These are phyloP conservation scores for Tardiomyces depauwii DNA, from an alignment of 1,139 yeast species.

Conservation along the genomic window DNA sequence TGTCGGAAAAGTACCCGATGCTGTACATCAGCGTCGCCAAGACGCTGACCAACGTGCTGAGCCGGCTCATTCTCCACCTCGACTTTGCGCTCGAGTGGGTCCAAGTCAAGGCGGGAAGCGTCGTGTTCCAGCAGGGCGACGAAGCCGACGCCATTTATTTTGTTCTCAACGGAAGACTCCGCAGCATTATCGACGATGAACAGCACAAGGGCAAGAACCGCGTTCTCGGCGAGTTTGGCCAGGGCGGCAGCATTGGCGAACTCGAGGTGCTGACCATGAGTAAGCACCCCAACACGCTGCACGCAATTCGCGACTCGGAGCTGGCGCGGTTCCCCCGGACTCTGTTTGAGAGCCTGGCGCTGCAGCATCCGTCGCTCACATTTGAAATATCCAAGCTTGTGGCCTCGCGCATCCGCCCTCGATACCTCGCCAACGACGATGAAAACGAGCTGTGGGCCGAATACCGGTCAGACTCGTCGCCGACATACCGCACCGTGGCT, in stretches of 20 bases:
- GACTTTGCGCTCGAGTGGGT: slow-evolving; percentile 96
- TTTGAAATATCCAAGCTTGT: slow-evolving; percentile 83
- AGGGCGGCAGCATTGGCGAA: slow-evolving; percentile 92
- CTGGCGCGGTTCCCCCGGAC: slow-evolving; percentile 87
- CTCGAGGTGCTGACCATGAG: slow-evolving; percentile 87
- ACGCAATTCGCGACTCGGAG: slow-evolving; percentile 90
- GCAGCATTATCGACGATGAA: slow-evolving; percentile 39
- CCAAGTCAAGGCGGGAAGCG: slow-evolving; percentile 75
- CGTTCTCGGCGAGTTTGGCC: slow-evolving; percentile 58
- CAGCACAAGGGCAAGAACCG: slow-evolving; percentile 7
- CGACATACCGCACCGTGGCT: slow-evolving; percentile 64
- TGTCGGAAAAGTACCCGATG: slow-evolving; percentile 67
- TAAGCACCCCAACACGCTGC: slow-evolving; percentile 57
- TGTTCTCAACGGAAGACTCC: slow-evolving; percentile 78
- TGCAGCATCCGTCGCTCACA: slow-evolving; percentile 82
- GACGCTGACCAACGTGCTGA: slow-evolving; percentile 52
- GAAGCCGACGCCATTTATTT: slow-evolving; percentile 88
- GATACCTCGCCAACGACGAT: background rate
- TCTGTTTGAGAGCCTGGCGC: slow-evolving; percentile 71
- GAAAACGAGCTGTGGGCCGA: slow-evolving; percentile 3
- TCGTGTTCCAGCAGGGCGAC: slow-evolving; percentile 72
- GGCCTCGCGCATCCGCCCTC: slow-evolving; percentile 48
- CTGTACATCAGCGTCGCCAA: slow-evolving; percentile 71
- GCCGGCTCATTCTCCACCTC: slow-evolving; percentile 56
- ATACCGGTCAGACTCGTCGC: slow-evolving; percentile 9